Conservation (phyloP, 352 stramenopile species). For the Globisporangium orthogonon region DNA sequence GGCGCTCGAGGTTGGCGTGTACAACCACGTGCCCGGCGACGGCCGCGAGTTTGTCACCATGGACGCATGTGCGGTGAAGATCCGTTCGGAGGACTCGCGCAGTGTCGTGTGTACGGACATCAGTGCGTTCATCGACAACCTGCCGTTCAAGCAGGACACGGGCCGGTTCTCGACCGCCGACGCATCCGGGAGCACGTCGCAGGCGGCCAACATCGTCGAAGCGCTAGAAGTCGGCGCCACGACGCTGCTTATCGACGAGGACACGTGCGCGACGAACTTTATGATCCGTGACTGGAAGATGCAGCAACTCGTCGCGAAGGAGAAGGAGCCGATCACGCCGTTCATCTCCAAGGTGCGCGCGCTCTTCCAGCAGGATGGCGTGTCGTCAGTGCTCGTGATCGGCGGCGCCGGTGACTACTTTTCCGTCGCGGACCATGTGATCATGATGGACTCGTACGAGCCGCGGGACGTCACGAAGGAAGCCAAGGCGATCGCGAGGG, state of each 20-base stretch:
- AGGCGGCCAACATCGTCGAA: slow-evolving; percentile 96
- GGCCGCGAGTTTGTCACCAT: slow-evolving; percentile 94
- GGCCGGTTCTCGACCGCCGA: slow-evolving; percentile 90
- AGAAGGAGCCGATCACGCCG: slow-evolving; percentile 97
- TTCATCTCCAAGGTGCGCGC: slow-evolving; percentile 95
- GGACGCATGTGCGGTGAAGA: slow-evolving; percentile 88
- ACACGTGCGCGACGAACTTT: slow-evolving; percentile 97
- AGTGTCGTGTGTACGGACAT: slow-evolving; percentile 90
- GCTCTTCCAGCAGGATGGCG: slow-evolving; percentile 80
- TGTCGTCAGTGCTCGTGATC: slow-evolving; percentile 96
- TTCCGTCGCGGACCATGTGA: slow-evolving; percentile 92
- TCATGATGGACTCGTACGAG: slow-evolving; percentile 96
- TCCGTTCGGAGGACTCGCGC: slow-evolving; percentile 94
- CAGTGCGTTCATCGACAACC: slow-evolving; percentile 95
- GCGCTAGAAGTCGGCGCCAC: slow-evolving; percentile 87
- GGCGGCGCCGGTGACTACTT: slow-evolving; percentile 96
- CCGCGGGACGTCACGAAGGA: slow-evolving; percentile 88
- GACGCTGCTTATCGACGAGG: slow-evolving; percentile 95
- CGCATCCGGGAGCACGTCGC: slow-evolving; percentile 94
- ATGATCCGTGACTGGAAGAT: slow-evolving; percentile 98
- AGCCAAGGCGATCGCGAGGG: slow-evolving; percentile 88
- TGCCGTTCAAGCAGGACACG: slow-evolving; percentile 93
- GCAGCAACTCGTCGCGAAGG: slow-evolving; percentile 91
- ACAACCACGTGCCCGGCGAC: slow-evolving; percentile 94
- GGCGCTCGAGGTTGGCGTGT: slow-evolving; percentile 92